Base-by-base conservation (phyloP, 257 asterid species). In the Plectranthus barbatus region DNA sequence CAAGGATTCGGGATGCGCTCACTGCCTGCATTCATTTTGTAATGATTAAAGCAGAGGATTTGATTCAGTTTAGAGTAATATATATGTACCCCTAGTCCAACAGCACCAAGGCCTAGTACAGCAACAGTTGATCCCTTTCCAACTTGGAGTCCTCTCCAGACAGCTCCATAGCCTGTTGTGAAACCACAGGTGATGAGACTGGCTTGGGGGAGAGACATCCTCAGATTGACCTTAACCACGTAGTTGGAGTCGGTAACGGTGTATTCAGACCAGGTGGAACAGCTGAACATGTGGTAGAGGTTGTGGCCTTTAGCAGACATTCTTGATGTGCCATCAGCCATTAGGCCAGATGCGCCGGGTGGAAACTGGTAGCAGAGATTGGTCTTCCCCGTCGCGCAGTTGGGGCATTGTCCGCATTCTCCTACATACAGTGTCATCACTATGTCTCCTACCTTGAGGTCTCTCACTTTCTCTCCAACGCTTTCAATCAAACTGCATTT, bases 201-300 rank as follows among this genome's bases (percentile, higher is more conserved):
- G 14, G 90, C 95, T 47, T 79, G 84, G 5, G 84, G 79, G 6
- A 76, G 84, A 17, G 88, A 75, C 21, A 89, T 56, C 36, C 82
- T 75, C 0, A 91, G 84, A 55, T 89, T 91, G 0, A 84, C 75
- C 68, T 86, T 89, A 6, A 77, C 83, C 0, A 77, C 93, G 50
- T 77, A 86, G 11, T 79, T 72, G 1, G 81, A 77, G 5, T 84
- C 93, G 1, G 79, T 19, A 10, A 89, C 96, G 4, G 61, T 31
- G 71, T 89, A 89, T 6, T 89, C 96, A 0, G 89, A 84, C 95
- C 95, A 89, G 13, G 96, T 89, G 1, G 91, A 80, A 69, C 91
- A 86, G 78, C 84, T 84, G 17, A 86, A 73, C 54, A 60, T 74
- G 71, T 84, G 91, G 76, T 82, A 86, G 26, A 82, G 42, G n/a